Base-by-base conservation (phyloP, 495 filamentous ascomycete genomes). In the Podospora didyma region DNA sequence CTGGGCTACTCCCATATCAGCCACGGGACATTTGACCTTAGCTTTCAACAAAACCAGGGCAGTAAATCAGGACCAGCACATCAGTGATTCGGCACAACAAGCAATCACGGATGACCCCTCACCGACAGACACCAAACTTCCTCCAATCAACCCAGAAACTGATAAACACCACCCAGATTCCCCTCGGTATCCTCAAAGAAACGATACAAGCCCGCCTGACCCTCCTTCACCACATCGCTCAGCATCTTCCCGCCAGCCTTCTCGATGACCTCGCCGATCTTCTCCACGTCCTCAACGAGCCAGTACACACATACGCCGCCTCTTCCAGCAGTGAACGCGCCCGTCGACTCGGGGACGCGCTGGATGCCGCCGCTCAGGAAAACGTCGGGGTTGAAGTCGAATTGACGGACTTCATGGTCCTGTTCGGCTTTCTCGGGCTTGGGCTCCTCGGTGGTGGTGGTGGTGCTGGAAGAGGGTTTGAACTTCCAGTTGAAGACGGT, bases 401-500 rank as follows among this genome's bases (percentile, higher is more conserved):
- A 49, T 39, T 42, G 49, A 14, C 39, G 39, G 35, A 49, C 47
- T 21, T 31, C 34, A n/a, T n/a, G n/a, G n/a, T n/a, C n/a, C n/a
- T n/a, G n/a, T 39, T 46, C 16, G 22, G 41, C 34, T 17, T 57
- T 23, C 3, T 51, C 24, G 14, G 34, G 6, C 1, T 44, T n/a
- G n/a, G n/a, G n/a, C n/a, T n/a, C n/a, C n/a, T n/a, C n/a, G n/a
- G n/a, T n/a, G n/a, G n/a, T n/a, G n/a, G n/a, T n/a, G n/a, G n/a
- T n/a, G n/a, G n/a, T 21, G 31, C 26, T 17, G 42, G 26, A 14
- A 5, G 9, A 42, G 48, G 34, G 49, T 20, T 58, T 58, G 46
- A 54, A 54, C 22, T 45, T 49, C 54, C 55, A 58, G 53, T 62
- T 53, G 59, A 62, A 62, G 54, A 62, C 59, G 22, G 59, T 49